phyloP scores from a whole-genome alignment of 2,329 filamentous ascomycete species.

The Canariomyces notabilis region DNA sequence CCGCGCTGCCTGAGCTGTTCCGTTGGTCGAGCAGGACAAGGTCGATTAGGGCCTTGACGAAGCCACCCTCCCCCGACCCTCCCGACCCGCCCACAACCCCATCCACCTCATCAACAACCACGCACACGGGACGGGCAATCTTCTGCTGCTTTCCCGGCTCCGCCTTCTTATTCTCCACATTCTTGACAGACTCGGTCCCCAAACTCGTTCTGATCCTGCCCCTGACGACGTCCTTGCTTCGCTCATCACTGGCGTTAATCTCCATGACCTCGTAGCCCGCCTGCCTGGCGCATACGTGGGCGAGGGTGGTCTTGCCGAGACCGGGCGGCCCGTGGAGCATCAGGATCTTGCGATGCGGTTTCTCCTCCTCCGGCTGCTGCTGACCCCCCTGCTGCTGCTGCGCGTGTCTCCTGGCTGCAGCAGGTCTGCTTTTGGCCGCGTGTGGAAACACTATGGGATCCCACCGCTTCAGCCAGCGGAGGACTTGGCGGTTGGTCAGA shows the following conservation, averaged over 20 bases:
- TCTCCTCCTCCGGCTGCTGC: conserved; percentile 59
- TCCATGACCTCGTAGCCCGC: conserved; percentile 95
- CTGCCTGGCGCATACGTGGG: conserved; percentile 91
- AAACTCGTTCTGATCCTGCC: conserved; percentile 86
- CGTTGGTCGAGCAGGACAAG: conserved; percentile 81
- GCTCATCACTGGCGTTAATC: conserved; percentile 96
- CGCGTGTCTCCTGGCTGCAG: conserved; percentile 36
- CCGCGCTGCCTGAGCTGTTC: conserved; percentile 47
- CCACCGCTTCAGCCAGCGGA: conserved; percentile 93
- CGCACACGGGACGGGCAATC: conserved; percentile 79
- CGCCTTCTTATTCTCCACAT: conserved; percentile 55
- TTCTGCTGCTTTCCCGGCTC: conserved; percentile 56
- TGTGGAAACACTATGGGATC: conserved; percentile 88
- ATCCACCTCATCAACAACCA: conserved; percentile 95
- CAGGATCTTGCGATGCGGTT: conserved; percentile 78
- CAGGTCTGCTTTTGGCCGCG: conserved; percentile 53
- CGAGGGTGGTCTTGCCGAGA: conserved; percentile 90
- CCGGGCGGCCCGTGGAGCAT: conserved; percentile 89
- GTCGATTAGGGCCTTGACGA: conserved; percentile 91
- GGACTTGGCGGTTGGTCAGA: conserved; percentile 80
- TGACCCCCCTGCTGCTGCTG: conserved; percentile 43
- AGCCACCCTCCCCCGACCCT: conserved; percentile 79
- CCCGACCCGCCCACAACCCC: conserved; percentile 81
- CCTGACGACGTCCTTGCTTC: conserved; percentile 83
- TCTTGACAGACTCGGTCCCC: conserved; percentile 88